Evolutionary conservation across 164 flowering plant genomes (phyloP).

Genomic region (Vitis labrusca): DNA sequence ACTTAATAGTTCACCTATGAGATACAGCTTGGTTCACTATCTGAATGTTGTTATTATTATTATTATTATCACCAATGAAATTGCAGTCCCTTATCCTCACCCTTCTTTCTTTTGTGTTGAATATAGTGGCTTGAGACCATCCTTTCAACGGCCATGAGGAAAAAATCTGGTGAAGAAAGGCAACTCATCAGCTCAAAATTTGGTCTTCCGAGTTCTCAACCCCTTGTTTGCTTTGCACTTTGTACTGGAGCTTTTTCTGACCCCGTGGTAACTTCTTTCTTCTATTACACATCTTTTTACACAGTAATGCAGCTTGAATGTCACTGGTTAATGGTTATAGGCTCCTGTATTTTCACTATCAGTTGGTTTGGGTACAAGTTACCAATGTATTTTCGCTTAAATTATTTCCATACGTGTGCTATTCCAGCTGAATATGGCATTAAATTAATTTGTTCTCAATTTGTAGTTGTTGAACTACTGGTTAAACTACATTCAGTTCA

Average conservation of each 20-base stretch:
- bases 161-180: constrained; percentile 68
- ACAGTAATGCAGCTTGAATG: background rate
- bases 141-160: constrained; percentile 73
- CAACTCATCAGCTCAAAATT: constrained; percentile 54
- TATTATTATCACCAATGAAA: background rate
- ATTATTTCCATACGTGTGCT: background rate
- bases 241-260: constrained; percentile 83
- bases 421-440: background rate
- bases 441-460: background rate
- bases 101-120: background rate
- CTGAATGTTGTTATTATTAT: background rate
- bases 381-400: background rate
- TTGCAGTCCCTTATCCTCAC: background rate
- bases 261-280: constrained; percentile 61
- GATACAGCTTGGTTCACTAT: background rate
- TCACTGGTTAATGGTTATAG: background rate
- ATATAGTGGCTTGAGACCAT: constrained; percentile 81
- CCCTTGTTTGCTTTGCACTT: constrained; percentile 73
- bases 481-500: background rate
- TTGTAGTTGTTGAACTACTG: background rate
- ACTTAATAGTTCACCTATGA: background rate
- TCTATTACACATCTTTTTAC: background rate
- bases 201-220: constrained; percentile 43
- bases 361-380: background rate
- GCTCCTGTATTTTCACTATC: background rate